A percentile compares a stretch with the other conserved stretches of the same genome.
Conservation (phyloP, 306 rosid genomes). For the Elaeagnus macrophylla region DNA sequence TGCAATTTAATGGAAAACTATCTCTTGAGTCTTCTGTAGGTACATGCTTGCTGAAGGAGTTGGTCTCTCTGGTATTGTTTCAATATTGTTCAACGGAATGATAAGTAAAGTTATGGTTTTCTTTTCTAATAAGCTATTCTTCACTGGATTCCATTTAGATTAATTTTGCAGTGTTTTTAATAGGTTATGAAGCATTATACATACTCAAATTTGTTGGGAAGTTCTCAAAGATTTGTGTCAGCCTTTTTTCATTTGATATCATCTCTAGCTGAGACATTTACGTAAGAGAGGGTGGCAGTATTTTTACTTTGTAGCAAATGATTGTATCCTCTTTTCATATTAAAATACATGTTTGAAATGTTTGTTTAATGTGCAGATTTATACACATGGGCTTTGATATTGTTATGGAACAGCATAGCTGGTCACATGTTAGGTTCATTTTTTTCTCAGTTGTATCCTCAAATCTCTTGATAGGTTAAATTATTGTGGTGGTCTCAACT, state of each 20-base stretch:
- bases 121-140: slow-evolving; percentile 4
- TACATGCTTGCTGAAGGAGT: slow-evolving; percentile 98
- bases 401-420: slow-evolving; percentile 95
- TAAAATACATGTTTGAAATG: slow-evolving; percentile 11
- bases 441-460: slow-evolving; percentile 98
- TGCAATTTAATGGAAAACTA: slow-evolving; percentile 18
- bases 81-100: slow-evolving; percentile 92
- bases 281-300: slow-evolving; percentile 43
- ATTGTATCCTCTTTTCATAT: slow-evolving; percentile 13
- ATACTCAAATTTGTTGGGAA: slow-evolving; percentile 76
- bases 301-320: slow-evolving; percentile 10
- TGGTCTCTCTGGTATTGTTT: slow-evolving; percentile 93
- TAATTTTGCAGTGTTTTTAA: slow-evolving; percentile 21
- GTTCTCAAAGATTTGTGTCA: slow-evolving; percentile 83
- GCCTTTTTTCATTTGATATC: slow-evolving; percentile 93
- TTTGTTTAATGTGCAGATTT: slow-evolving; percentile 49
- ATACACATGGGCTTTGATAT: slow-evolving; percentile 99
- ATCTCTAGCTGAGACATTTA: slow-evolving; percentile 91
- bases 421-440: slow-evolving; percentile 98
- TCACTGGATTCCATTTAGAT: slow-evolving; percentile 10
- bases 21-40: slow-evolving; percentile 24
- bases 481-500: slow-evolving; percentile 14
- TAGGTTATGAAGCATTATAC: slow-evolving; percentile 99
- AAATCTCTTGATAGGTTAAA: slow-evolving; percentile 11
- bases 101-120: slow-evolving; percentile 37